Base-by-base conservation (phyloP, 2,329 filamentous ascomycete genomes). In the Cytospora mali region DNA sequence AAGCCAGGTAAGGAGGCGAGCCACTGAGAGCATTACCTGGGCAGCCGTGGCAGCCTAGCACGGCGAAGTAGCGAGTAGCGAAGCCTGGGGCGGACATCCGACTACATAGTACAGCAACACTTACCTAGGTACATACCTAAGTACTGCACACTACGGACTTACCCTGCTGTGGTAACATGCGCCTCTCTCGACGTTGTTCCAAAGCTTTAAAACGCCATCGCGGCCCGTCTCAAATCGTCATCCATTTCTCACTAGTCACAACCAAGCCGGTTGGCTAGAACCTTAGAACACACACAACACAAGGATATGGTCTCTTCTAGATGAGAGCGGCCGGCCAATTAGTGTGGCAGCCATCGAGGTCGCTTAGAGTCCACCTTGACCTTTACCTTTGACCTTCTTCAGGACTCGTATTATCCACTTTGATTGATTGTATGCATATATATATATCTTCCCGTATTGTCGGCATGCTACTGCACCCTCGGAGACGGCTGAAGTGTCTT, bases 171-270 rank as follows among this genome's bases (percentile, higher is more conserved):
- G n/a, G n/a, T n/a, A 39, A 39, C 35, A 14, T 39, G n/a, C 33
- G 16, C 16, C 33, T 18, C n/a, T n/a, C n/a, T 39, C 35, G 35
- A 6, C 16, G 4, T 18, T 39, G 35, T 39, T 39, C 35, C 35
- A 18, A 39, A 18, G n/a, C n/a, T 39, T n/a, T n/a, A n/a, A n/a
- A n/a, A 14, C 35, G 33, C 33, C 33, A 27, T n/a, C 10, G 46
- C 48, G 28, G 48, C 56, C n/a, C 48, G 56, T 49, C 56, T 58
- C 46, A 23, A 51, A 28, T 51, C 56, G 28, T 35, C 31, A 50
- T 39, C 35, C 16, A 39, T 39, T 39, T n/a, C 14, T 18, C 16
- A 39, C 16, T 39, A 39, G 16, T 18, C 10, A 39, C 16, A 18
- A 1, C 5, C 6, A 31, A n/a, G n/a, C n/a, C n/a, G n/a, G n/a